These are phyloP conservation scores for Saccharomycopsis microspora DNA, from an alignment of 805 yeast genomes.

Conservation along the genomic window DNA sequence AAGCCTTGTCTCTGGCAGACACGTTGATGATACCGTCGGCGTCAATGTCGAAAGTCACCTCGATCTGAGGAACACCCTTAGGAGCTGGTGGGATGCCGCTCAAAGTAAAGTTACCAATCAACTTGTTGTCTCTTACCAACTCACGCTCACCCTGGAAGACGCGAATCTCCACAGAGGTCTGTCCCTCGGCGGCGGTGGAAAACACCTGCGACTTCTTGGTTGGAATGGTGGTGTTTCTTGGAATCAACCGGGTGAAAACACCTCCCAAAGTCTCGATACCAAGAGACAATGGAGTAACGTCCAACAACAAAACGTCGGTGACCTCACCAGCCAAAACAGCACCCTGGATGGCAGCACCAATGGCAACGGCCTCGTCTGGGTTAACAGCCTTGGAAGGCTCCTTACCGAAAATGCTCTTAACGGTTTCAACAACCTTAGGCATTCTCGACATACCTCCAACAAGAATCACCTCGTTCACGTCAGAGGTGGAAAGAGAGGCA, in stretches of 20 bases:
- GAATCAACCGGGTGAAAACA: conserved; percentile 84
- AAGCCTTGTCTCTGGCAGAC: conserved; percentile 85
- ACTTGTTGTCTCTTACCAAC: conserved; percentile 93
- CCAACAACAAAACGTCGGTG: conserved; percentile 80
- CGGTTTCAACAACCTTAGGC: conserved; percentile 79
- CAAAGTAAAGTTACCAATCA: conserved; percentile 92
- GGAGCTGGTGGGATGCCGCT: conserved; percentile 94
- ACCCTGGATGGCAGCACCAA: conserved; percentile 98
- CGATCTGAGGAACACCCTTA: conserved; percentile 90
- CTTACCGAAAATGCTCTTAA: conserved; percentile 64
- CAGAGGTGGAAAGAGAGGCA: conserved; percentile 55
- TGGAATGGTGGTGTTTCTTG: conserved; percentile 93
- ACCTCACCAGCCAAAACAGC: conserved; percentile 94
- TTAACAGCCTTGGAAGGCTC: conserved; percentile 86
- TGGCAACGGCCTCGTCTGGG: conserved; percentile 91
- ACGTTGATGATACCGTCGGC: conserved; percentile 97
- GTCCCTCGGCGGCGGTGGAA: conserved; percentile 95
- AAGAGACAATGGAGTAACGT: conserved; percentile 79
- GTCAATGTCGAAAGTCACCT: conserved; percentile 91
- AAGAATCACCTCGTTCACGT: conserved; percentile 68
- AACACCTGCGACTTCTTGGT: conserved; percentile 93
- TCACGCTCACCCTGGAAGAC: conserved; percentile 99
- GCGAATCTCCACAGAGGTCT: conserved; percentile 93
- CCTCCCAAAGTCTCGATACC: conserved; percentile 99
- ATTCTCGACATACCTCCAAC: conserved; percentile 91